These are phyloP conservation scores for Plasmodium billcollinsi DNA, from an alignment of 169 alveolate species.

Conservation along the genomic window DNA sequence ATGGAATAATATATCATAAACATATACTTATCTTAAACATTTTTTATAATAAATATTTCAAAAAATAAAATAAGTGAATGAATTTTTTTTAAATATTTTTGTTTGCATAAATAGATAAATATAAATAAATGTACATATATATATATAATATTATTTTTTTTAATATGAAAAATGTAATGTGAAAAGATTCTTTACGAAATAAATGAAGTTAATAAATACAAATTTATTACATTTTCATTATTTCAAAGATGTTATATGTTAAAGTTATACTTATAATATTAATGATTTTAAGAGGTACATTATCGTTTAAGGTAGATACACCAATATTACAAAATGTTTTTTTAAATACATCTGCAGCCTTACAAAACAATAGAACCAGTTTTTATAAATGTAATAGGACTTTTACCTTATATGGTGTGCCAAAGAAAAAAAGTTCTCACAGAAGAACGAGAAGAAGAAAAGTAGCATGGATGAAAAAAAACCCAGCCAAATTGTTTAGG, in stretches of 20 bases:
- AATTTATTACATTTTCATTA: constrained; percentile 22
- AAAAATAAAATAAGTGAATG: no score
- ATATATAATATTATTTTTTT: neutral
- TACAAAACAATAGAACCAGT: constrained; percentile 5
- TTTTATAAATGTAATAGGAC: constrained; percentile 22
- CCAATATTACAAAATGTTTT: constrained; percentile 21
- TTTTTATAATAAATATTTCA: no score
- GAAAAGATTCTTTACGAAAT: neutral
- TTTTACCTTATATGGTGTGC: constrained; percentile 81
- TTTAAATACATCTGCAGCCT: constrained; percentile 44
- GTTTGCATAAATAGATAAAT: no score
- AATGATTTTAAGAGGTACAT: constrained; percentile 10
- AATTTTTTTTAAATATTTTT: no score
- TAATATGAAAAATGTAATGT: constrained; percentile 9
- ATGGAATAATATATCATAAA: no score
- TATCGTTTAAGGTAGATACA: constrained; percentile 17
- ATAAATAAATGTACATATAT: no score
- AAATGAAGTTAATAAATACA: constrained; percentile 1
- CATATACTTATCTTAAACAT: no score
- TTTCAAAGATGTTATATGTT: constrained; percentile 41
- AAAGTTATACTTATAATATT: constrained; percentile 27
- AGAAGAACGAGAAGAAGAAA: constrained; percentile 84
- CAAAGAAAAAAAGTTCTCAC: constrained; percentile 87
- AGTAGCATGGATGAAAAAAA: constrained; percentile 88
- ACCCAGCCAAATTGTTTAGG: constrained; percentile 81